Evolutionary conservation across 2,329 filamentous ascomycete species (phyloP), one percentile per base, ranked within the genome.

Genomic region (Trichoderma sp.): DNA sequence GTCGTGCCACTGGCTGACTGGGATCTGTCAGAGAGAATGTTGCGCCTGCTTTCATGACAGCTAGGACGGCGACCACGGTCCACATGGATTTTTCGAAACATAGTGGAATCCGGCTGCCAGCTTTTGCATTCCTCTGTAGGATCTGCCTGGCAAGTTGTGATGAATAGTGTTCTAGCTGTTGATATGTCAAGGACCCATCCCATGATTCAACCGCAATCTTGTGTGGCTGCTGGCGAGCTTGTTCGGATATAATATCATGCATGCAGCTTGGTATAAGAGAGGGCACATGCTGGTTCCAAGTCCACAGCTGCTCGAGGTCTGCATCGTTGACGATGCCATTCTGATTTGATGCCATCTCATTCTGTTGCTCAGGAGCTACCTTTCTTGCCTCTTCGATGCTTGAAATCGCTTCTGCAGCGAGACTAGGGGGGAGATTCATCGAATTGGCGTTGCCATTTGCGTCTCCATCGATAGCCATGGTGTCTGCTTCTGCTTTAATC

Each of bases 41-140:
- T 2, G 78, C 82, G 8, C 84, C 84, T n/a, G 83, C 74, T 72
- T 85, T 85, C 80, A 85, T 83, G 65, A 85, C 78, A 7, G 78
- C 83, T 10, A 85, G 73, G 4, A 85, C 79, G 0, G 81, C 80
- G 27, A 85, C 77, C 8, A 80, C 76, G 5, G 83, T 81, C 82
- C 82, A 84, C 71, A 76, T 77, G 35, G 82, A 84, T 73, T 85
- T 85, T 72, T 85, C 82, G 69, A 85, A 85, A 72, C 82, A 84
- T n/a, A 85, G 76, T 3, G 83, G 83, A n/a, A 86, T 80, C 11
- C 79, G 79, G 49, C 76, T 78, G n/a, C 82, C 83, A 13, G 77
- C 67, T 2, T 69, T 72, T 47, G 82, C 76, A 19, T 82, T 83
- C n/a, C 74, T 72, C 13, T 74, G 73, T 16, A 76, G 70, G 1